Evolutionary conservation across 805 yeast genomes (phyloP).

Genomic region (Nakazawaea sp.): DNA sequence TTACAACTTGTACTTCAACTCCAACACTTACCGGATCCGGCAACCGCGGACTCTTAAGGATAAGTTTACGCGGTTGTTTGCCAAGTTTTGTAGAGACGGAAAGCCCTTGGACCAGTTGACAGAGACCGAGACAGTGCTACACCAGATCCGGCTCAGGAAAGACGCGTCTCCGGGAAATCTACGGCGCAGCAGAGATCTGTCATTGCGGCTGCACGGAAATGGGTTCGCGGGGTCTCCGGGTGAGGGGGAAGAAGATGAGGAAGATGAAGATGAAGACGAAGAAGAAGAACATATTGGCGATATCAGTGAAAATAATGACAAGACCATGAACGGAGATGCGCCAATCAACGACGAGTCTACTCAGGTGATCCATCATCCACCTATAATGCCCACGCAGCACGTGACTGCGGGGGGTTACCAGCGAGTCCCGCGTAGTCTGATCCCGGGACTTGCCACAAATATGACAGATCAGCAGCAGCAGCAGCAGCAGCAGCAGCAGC

Average conservation of each 20-base stretch:
- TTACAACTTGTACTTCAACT: slow-evolving; percentile 2
- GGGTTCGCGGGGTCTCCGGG: background rate
- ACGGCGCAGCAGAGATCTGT: background rate
- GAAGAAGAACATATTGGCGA: background rate
- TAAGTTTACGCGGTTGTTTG: slow-evolving; percentile 5
- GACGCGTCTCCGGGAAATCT: background rate
- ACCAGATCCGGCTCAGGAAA: background rate
- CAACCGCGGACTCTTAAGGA: slow-evolving; percentile 7
- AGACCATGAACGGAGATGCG: background rate
- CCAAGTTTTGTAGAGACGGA: background rate
- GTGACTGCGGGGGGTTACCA: background rate
- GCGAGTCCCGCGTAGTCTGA: background rate
- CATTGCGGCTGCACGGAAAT: background rate
- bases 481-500: background rate
- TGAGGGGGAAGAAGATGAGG: background rate
- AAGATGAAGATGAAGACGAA: background rate
- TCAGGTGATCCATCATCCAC: background rate
- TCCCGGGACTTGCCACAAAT: background rate
- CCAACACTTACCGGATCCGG: slow-evolving; percentile 1
- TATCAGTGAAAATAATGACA: too few relatives aligned
- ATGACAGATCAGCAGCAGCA: too few relatives aligned
- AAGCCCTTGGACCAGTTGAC: background rate
- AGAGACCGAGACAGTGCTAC: background rate
- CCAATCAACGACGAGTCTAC: background rate
- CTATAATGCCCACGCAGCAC: slow-evolving; percentile 2